These are phyloP conservation scores for Usnea hakonensis DNA, from an alignment of 495 filamentous ascomycete genomes.

Conservation along the genomic window DNA sequence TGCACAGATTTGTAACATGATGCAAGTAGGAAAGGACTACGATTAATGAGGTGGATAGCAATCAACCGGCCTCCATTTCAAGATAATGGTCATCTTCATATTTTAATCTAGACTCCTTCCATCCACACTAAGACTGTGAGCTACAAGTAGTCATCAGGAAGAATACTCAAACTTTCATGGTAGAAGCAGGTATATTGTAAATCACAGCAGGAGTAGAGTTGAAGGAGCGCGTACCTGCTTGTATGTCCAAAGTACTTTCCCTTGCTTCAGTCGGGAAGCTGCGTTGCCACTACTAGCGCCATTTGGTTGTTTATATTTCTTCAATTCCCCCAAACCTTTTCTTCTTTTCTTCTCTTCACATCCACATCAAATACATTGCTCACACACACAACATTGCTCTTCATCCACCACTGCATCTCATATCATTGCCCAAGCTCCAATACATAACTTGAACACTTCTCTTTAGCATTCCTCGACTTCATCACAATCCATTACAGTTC, in stretches of 20 bases:
- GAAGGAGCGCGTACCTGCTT: background rate
- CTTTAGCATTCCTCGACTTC: slow-evolving; percentile 4
- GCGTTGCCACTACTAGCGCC: background rate
- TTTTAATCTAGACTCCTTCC: no score
- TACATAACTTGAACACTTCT: slow-evolving; percentile 3
- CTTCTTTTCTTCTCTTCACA: slow-evolving; percentile 8
- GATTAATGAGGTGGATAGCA: no score
- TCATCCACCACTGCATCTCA: slow-evolving; percentile 6
- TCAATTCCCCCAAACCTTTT: background rate
- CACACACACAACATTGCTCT: slow-evolving; percentile 9
- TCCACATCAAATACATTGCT: slow-evolving; percentile 11
- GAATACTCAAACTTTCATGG: background rate
- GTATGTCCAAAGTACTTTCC: background rate
- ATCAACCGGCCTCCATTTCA: no score
- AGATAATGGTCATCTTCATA: no score
- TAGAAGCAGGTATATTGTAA: background rate
- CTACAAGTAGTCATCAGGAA: background rate
- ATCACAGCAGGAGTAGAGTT: no score
- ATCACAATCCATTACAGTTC: no score
- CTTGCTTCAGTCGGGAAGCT: slow-evolving; percentile 1
- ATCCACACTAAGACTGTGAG: no score
- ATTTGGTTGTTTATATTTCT: slow-evolving; percentile 2
- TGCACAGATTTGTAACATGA: no score
- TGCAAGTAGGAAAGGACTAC: no score
- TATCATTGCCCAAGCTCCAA: slow-evolving; percentile 14